Conservation (phyloP, 495 filamentous ascomycete species). For the Neurospora sp. region DNA sequence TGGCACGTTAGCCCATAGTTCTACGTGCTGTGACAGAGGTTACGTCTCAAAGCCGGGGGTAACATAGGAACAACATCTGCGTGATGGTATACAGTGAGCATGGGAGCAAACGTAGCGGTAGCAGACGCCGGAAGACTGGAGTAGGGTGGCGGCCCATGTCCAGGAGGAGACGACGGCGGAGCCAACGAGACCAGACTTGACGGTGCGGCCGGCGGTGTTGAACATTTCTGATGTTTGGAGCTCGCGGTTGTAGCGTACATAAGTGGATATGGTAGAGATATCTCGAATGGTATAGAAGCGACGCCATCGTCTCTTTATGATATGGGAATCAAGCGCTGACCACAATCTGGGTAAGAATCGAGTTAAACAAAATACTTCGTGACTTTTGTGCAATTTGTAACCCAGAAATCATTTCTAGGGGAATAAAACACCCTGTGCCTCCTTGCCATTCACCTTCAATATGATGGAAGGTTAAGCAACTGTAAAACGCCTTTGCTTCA, state of each 20-base stretch:
- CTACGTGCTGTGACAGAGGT: background rate
- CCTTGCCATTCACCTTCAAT: background rate
- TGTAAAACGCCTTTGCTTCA: background rate
- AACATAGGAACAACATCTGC: background rate
- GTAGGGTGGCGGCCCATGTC: too few species aligned
- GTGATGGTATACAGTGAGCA: background rate
- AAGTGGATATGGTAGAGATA: background rate
- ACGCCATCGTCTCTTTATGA: background rate
- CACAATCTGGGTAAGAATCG: background rate
- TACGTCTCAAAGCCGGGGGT: background rate
- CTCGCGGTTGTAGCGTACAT: too few species aligned
- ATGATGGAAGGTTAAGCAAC: background rate
- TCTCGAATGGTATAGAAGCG: background rate
- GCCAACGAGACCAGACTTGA: too few species aligned
- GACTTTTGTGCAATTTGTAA: background rate
- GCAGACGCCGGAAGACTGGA: too few species aligned
- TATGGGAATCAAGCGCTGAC: background rate
- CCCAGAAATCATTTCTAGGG: background rate
- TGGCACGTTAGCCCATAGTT: background rate
- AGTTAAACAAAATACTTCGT: background rate
- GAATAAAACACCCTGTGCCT: background rate
- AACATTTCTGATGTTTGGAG: too few species aligned
- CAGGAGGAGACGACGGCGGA: too few species aligned
- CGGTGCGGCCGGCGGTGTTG: too few species aligned
- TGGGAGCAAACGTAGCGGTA: background rate